Evolutionary conservation across 192 early-diverging fungal genomes (phyloP).

Genomic region (Dimargaris cristalligena): DNA sequence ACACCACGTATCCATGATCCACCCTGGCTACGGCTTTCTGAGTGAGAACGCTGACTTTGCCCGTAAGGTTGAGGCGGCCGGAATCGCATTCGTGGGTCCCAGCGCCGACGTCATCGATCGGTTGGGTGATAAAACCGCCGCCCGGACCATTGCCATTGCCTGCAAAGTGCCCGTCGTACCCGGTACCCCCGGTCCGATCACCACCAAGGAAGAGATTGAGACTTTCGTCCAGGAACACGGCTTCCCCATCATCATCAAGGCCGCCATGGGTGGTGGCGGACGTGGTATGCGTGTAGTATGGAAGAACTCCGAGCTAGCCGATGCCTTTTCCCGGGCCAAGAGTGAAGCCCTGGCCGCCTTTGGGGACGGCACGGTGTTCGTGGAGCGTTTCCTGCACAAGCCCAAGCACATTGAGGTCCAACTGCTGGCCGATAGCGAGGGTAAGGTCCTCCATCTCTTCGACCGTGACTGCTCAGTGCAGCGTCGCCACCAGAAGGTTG

Average conservation of each 20-base stretch:
- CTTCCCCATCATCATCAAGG: slow-evolving; percentile 92
- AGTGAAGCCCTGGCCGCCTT: slow-evolving; percentile 84
- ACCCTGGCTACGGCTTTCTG: slow-evolving; percentile 94
- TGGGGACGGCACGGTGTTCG: slow-evolving; percentile 90
- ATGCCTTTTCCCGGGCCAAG: slow-evolving; percentile 65
- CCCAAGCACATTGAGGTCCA: slow-evolving; percentile 97
- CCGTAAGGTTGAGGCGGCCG: slow-evolving; percentile 67
- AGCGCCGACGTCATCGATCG: slow-evolving; percentile 64
- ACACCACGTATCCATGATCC: slow-evolving; percentile 71
- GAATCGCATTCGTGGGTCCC: slow-evolving; percentile 87
- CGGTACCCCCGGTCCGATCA: slow-evolving; percentile 75
- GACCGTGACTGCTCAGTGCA: slow-evolving; percentile 98
- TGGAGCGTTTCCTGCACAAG: slow-evolving; percentile 81
- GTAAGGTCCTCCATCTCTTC: slow-evolving; percentile 78
- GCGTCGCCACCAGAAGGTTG: slow-evolving; percentile 92
- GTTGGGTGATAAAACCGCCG: slow-evolving; percentile 92
- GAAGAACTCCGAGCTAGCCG: slow-evolving; percentile 45
- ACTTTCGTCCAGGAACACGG: slow-evolving; percentile 67
- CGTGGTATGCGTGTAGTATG: slow-evolving; percentile 93
- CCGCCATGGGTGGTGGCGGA: slow-evolving; percentile 91
- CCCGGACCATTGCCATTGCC: slow-evolving; percentile 59
- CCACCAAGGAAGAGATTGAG: slow-evolving; percentile 39
- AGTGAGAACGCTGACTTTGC: slow-evolving; percentile 90
- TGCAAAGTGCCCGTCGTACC: slow-evolving; percentile 85
- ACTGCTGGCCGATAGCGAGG: slow-evolving; percentile 67